phyloP scores from a whole-genome alignment of 164 flowering plant genomes.

The Kingdonia uniflora region DNA sequence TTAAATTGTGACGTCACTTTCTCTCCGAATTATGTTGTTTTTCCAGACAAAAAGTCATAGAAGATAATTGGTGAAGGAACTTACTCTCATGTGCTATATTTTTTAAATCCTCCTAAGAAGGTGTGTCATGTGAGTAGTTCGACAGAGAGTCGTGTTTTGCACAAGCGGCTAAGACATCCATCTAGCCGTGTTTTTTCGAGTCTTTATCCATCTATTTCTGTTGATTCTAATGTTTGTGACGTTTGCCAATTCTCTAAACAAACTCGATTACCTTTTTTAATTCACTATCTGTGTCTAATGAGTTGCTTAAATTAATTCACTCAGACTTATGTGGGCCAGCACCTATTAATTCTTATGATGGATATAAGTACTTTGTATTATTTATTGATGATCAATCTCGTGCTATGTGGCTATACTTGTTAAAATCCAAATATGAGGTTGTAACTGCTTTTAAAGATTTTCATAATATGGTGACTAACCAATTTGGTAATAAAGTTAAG shows the following conservation, averaged over 20 bases:
- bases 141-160: constrained; percentile 1
- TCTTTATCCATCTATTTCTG: constrained; percentile 8
- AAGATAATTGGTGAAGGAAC: constrained; percentile 5
- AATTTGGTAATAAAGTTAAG: neutral
- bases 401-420: neutral
- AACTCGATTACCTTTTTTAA: neutral
- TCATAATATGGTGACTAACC: neutral
- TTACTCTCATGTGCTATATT: neutral
- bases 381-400: neutral
- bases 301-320: neutral
- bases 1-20: constrained; percentile 1
- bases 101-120: neutral
- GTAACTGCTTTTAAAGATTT: neutral
- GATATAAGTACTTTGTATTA: neutral
- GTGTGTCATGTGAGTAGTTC: neutral
- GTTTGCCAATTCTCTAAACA: neutral
- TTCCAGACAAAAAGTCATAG: constrained; percentile 9
- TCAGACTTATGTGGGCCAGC: neutral
- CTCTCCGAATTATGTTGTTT: neutral
- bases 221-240: neutral
- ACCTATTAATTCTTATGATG: neutral
- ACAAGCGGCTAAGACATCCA: constrained; percentile 7
- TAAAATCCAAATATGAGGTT: neutral
- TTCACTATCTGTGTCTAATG: neutral
- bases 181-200: constrained; percentile 6